Conservation (phyloP, 768 basidiomycete genomes). For the Rubroboletus satanas region DNA sequence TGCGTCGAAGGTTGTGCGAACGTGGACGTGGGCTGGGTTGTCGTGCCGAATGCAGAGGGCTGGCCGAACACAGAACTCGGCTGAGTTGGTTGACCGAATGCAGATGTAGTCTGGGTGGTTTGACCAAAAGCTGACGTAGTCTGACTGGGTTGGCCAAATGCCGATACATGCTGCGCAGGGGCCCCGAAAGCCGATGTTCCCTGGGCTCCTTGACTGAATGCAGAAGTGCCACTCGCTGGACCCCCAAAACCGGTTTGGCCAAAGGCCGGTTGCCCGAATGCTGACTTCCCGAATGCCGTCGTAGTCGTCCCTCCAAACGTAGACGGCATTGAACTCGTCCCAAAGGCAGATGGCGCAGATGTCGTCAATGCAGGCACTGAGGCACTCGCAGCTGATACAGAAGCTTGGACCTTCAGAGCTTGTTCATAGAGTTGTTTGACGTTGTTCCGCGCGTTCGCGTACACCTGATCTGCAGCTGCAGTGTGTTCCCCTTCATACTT, state of each 20-base stretch:
- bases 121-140: constrained; percentile 38
- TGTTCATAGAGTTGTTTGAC: constrained; percentile 48
- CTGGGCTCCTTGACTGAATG: constrained; percentile 28
- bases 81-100: constrained; percentile 34
- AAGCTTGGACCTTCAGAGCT: constrained; percentile 39
- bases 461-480: constrained; percentile 48
- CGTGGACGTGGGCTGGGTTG: constrained; percentile 26
- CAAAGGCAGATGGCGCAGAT: constrained; percentile 39
- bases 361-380: constrained; percentile 22
- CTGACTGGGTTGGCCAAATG: constrained; percentile 38
- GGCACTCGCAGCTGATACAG: constrained; percentile 6
- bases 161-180: constrained; percentile 29
- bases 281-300: constrained; percentile 22
- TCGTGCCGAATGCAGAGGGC: constrained; percentile 34
- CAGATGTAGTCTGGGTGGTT: constrained; percentile 22
- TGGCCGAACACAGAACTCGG: constrained; percentile 36
- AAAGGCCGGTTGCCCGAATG: constrained; percentile 40
- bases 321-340: constrained; percentile 25
- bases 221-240: constrained; percentile 10
- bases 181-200: constrained; percentile 37
- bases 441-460: constrained; percentile 48
- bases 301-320: constrained; percentile 32
- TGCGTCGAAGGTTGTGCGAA: constrained; percentile 30
- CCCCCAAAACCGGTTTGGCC: constrained; percentile 34
- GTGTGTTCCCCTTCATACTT: constrained; percentile 60